Evolutionary conservation across 305 asterid species (phyloP).

Genomic region (Solanum hybrid): DNA sequence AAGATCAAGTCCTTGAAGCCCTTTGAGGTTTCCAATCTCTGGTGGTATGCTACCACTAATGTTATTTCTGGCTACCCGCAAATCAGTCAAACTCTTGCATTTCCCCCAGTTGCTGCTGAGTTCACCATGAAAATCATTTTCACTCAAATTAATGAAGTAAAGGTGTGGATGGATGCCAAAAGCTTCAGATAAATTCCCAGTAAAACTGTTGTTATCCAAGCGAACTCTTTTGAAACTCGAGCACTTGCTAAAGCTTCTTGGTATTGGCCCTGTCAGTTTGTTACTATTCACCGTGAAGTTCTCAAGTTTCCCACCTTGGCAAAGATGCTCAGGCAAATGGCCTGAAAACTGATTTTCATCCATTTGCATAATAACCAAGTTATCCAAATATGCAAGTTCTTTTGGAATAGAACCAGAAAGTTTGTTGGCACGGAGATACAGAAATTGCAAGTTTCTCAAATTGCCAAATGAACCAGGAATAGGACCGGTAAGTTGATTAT

Average conservation of each 20-base stretch:
- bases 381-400: constrained; percentile 3
- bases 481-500: constrained; percentile 1
- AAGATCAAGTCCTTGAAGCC: neutral
- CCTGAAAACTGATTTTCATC: constrained; percentile 11
- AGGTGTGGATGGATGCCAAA: constrained; percentile 13
- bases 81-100: neutral
- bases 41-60: constrained; percentile 5
- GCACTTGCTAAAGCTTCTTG: constrained; percentile 11
- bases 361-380: neutral
- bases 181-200: constrained; percentile 1
- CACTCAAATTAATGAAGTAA: neutral
- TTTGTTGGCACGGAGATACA: constrained; percentile 1
- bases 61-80: neutral
- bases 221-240: neutral
- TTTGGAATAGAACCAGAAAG: constrained; percentile 14
- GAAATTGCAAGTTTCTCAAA: neutral
- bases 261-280: constrained; percentile 8
- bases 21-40: neutral
- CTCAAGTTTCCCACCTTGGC: neutral
- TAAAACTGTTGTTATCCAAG: constrained; percentile 1
- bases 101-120: constrained; percentile 3
- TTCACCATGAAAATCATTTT: constrained; percentile 8
- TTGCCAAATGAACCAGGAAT: constrained; percentile 14
- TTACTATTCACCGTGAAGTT: neutral
- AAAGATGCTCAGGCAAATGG: constrained; percentile 12